Evolutionary conservation across 805 yeast species (phyloP), one percentile per base, ranked within the genome.

Genomic region (Komagataella mondaviorum): DNA sequence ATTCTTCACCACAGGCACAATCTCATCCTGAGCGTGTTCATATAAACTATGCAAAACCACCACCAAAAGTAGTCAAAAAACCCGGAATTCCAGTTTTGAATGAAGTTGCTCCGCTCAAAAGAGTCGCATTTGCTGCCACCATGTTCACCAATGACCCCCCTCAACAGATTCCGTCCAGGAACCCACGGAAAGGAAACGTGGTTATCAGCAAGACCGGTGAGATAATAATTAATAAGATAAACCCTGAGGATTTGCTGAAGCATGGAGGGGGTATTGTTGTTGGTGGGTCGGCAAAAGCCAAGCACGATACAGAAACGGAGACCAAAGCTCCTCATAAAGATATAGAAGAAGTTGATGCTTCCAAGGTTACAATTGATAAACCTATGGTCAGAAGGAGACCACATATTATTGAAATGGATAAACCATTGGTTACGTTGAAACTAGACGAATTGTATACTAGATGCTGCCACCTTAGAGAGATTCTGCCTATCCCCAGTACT

Each of bases 401-500:
- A 50, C 58, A 55, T 18, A 48, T 46, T 20, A 16, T 45, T 8
- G 45, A 23, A 8, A 67, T 67, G 71, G 70, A 63, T 6, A 63
- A 59, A 18, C 71, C 71, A 1, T 60, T 64, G 8, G 71, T 68
- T 7, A 68, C 71, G 8, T 55, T 68, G 49, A 68, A 68, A 39
- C 75, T 85, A 51, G 96, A 88, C 58, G 75, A 80, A 48, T 72
- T 91, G 60, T 90, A 90, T 66, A 88, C 96, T 1, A 72, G 97
- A 56, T 91, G 97, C 64, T 90, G 97, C 63, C 97, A 90, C 64
- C 70, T 90, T 53, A 72, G 97, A 51, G 97, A 90, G 60, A 90
- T 90, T 52, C 65, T 90, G 54, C 97, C 98, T 1, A 90, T 90
- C 49, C 91, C 96, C 3, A 91, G 95, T 2, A 88, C 91, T 6